These are phyloP conservation scores for Atkinsonella hypoxylon DNA, from an alignment of 2,329 filamentous ascomycete genomes.

Conservation along the genomic window DNA sequence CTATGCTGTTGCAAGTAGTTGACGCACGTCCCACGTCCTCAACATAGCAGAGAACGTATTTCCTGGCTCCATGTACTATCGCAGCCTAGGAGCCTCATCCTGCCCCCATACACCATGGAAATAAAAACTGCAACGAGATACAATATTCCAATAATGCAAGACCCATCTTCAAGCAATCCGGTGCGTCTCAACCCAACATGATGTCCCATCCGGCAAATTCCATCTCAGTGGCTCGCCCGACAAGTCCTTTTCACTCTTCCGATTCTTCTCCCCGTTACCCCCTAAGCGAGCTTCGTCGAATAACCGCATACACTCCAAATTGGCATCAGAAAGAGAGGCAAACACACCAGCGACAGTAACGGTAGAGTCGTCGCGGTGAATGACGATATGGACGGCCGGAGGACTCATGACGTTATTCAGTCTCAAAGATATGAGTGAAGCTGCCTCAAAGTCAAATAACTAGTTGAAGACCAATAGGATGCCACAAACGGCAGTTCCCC, in stretches of 20 bases:
- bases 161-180: conserved; percentile 8
- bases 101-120: too few species aligned
- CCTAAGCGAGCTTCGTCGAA: conserved; percentile 17
- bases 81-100: too few species aligned
- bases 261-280: conserved; percentile 7
- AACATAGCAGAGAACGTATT: too few species aligned
- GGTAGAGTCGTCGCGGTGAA: conserved; percentile 18
- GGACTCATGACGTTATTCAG: neutral
- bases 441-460: too few species aligned
- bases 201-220: conserved; percentile 22
- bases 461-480: too few species aligned
- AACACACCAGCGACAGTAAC: conserved; percentile 20
- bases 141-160: neutral
- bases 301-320: conserved; percentile 19
- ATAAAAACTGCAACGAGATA: too few species aligned
- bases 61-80: too few species aligned
- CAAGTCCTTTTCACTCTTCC: conserved; percentile 7
- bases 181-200: conserved; percentile 27
- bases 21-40: too few species aligned
- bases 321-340: conserved; percentile 23
- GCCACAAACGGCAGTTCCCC: neutral
- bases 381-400: conserved; percentile 18
- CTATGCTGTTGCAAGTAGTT: too few species aligned
- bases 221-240: conserved; percentile 20
- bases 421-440: neutral